phyloP scores from a whole-genome alignment of 805 yeast genomes.

The Myxozyma lipomycoides region DNA sequence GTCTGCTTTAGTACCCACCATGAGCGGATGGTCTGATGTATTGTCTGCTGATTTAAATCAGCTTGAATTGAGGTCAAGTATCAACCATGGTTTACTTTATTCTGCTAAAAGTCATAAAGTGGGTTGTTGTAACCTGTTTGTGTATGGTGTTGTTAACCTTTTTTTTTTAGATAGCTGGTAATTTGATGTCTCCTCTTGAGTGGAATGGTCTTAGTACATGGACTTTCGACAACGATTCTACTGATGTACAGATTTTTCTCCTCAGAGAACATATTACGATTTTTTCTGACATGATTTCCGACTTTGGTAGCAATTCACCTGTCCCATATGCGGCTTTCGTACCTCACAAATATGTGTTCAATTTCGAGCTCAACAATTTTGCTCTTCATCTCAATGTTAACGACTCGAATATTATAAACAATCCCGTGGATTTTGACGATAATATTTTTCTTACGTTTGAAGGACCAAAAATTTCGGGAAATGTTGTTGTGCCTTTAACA shows the following conservation, averaged over 20 bases:
- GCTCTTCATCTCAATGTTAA: constrained; percentile 72
- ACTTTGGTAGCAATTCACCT: constrained; percentile 64
- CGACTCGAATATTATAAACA: constrained; percentile 81
- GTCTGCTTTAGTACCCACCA: constrained; percentile 52
- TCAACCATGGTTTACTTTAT: constrained; percentile 79
- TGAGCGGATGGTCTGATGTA: constrained; percentile 53
- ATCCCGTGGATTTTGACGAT: constrained; percentile 78
- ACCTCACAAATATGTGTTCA: constrained; percentile 60
- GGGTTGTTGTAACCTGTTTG: background rate
- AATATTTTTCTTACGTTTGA: constrained; percentile 72
- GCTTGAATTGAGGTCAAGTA: constrained; percentile 72
- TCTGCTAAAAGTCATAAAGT: constrained; percentile 45
- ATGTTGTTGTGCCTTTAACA: constrained; percentile 55
- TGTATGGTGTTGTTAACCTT: background rate
- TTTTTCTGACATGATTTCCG: constrained; percentile 66
- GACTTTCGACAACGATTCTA: constrained; percentile 54
- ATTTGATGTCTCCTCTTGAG: constrained; percentile 63
- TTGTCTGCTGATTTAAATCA: constrained; percentile 46
- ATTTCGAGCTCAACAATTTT: constrained; percentile 57
- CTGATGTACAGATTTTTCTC: constrained; percentile 56
- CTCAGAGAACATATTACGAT: constrained; percentile 78
- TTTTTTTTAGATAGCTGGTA: constrained; percentile 50
- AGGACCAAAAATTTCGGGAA: constrained; percentile 53
- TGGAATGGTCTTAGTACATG: constrained; percentile 82
- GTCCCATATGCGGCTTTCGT: constrained; percentile 71